Base-by-base conservation (phyloP, 768 basidiomycete species). In the Cyathus striatus region DNA sequence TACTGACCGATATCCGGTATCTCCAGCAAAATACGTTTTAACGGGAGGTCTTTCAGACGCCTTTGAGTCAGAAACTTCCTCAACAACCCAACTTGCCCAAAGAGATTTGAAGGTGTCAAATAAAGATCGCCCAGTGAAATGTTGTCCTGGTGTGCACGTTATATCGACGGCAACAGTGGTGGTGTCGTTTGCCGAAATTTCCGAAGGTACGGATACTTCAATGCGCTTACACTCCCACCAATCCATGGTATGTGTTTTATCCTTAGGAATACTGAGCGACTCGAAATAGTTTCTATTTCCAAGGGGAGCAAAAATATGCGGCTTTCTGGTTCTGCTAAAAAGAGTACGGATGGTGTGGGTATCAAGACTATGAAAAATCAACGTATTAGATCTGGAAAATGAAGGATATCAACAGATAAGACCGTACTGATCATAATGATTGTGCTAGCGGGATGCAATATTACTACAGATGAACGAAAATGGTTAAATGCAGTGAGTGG, bases 41-140 rank as follows among this genome's bases (percentile, higher is more conserved):
- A 55, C 57, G 1, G 56, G 50, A 5, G 53, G 35, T 9, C 43
- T 26, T 20, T 41, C 13, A 37, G 20, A 14, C 27, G 44, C 41
- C 45, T 48, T 6, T 47, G 35, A 1, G 20, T 20, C 5, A 14
- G 27, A 6, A 57, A 57, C 10, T 52, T 77, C 68, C 51, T 79
- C 73, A n/a, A 86, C 59, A 27, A 66, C 75, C 83, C 83, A 87
- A 26, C 75, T 73, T 0, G 76, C 70, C 85, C 85, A 87, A 6
- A 86, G 70, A 0, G 76, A 69, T 43, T 72, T 70, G 60, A 72
- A 79, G 35, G 66, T 61, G 56, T 86, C 83, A 36, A 63, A 63
- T 2, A 70, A 26, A 0, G 62, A 56, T 35, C 82, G 67, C 3
- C 72, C 73, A 3, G 79, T 75, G 47, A 75, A 72, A 59, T 88